phyloP scores from a whole-genome alignment of 2,329 filamentous ascomycete species.

The Fusarium citri region DNA sequence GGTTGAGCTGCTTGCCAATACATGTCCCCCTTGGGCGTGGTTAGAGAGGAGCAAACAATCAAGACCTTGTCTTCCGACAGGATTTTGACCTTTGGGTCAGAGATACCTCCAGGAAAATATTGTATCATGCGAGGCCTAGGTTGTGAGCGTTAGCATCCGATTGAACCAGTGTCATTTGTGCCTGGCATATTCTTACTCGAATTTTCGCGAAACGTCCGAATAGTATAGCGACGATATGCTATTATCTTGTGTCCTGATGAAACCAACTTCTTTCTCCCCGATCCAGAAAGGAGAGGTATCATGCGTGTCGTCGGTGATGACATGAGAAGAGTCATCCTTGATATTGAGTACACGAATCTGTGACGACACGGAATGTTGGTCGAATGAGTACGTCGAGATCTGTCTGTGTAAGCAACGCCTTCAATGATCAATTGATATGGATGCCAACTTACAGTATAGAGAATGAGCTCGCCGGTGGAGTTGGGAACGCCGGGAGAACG shows the following conservation, averaged over 20 bases:
- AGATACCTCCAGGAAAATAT: slow-evolving; percentile 64
- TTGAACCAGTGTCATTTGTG: neutral
- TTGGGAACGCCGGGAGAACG: slow-evolving; percentile 79
- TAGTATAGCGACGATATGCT: slow-evolving; percentile 61
- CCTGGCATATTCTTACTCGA: slow-evolving; percentile 51
- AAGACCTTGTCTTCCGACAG: slow-evolving; percentile 63
- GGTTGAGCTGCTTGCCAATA: slow-evolving; percentile 72
- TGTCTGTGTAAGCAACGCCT: slow-evolving; percentile 43
- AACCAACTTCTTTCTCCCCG: slow-evolving; percentile 69
- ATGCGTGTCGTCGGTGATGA: slow-evolving; percentile 72
- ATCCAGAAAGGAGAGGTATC: slow-evolving; percentile 83
- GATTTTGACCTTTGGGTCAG: slow-evolving; percentile 69
- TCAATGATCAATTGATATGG: neutral
- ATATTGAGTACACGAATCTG: slow-evolving; percentile 80
- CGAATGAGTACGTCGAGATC: slow-evolving; percentile 83
- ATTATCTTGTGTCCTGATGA: slow-evolving; percentile 64
- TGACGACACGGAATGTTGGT: slow-evolving; percentile 73
- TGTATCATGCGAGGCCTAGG: slow-evolving; percentile 56
- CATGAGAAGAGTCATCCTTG: slow-evolving; percentile 70
- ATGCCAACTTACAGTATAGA: slow-evolving; percentile 68
- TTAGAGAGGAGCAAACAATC: slow-evolving; percentile 71
- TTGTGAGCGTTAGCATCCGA: slow-evolving; percentile 6
- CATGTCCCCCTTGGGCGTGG: slow-evolving; percentile 75
- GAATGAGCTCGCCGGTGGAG: slow-evolving; percentile 68
- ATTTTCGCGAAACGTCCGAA: slow-evolving; percentile 49